Conservation (phyloP, 208 protist species). For the Leishmania tropica region DNA sequence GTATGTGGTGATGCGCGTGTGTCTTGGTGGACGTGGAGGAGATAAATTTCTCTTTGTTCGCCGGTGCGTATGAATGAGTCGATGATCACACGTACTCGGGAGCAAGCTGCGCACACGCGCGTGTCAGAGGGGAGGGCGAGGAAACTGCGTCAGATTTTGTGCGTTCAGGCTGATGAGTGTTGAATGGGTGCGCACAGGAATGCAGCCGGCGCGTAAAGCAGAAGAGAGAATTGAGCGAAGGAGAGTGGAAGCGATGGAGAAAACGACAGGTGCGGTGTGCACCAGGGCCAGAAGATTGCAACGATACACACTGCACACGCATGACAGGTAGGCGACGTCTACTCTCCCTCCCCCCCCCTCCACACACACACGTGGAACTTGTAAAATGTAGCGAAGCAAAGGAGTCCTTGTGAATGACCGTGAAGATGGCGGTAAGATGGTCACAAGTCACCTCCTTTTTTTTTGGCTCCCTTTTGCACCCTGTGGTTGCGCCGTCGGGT, state of each 20-base stretch:
- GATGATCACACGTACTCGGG: slow-evolving; percentile 2
- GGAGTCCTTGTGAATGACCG: not conserved
- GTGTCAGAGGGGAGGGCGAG: not conserved
- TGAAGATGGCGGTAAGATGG: not conserved
- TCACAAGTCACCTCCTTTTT: not conserved
- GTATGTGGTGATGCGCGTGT: not conserved
- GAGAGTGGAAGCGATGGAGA: not conserved
- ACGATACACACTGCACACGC: not conserved
- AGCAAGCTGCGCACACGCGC: not conserved
- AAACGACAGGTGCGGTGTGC: not conserved
- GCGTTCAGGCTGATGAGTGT: not conserved
- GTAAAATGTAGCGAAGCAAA: not conserved
- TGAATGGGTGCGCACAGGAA: not conserved
- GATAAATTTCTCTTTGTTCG: not conserved
- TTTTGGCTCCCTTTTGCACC: not conserved
- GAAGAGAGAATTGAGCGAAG: not conserved
- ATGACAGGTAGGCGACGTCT: not conserved
- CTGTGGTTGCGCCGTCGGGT: not conserved
- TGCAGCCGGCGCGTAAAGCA: not conserved
- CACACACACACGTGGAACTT: not conserved
- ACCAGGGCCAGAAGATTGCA: not conserved
- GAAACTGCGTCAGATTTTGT: not conserved
- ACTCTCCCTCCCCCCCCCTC: not conserved
- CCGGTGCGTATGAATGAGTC: not conserved
- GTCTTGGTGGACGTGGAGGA: not conserved